Evolutionary conservation across 306 rosid species (phyloP), one percentile per base, ranked within the genome.

Genomic region (Cicer arietinum): DNA sequence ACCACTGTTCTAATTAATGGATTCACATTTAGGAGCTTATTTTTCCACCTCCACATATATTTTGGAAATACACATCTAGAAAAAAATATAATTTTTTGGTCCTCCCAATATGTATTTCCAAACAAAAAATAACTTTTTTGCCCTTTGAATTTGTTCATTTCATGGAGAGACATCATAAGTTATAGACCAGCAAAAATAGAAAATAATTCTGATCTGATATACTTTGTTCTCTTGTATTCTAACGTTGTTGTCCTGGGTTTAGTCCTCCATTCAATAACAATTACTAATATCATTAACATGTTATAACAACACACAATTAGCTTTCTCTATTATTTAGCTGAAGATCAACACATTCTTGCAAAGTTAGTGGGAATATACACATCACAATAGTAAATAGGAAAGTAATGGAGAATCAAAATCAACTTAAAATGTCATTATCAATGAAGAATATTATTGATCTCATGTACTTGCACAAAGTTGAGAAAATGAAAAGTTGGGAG

Each of bases 401-500:
- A 25, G 65, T 77, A 71, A 64, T 71, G 81, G 79, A 48, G 67
- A 77, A 66, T 67, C 71, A 58, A 72, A 56, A 59, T 77, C 61
- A 71, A 44, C 13, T 50, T 60, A 74, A 43, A 77, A 69, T 62
- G 75, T 69, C 76, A 22, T 69, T 0, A 74, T 81, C 83, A 81
- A 4, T 10, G 5, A 69, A 64, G 65, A 81, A 73, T 80, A 80
- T 18, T 84, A 48, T 18, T 17, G 56, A 77, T 70, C 74, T 84
- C 56, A 77, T 20, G 69, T 50, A 59, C 61, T 74, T 53, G 16
- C 63, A 41, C 59, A 73, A 68, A 77, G 80, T 67, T 76, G 70
- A 80, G 78, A 80, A 77, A 76, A 41, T 74, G 59, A 66, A 68
- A 77, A 77, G 81, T 81, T 69, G 53, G 78, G 75, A 77, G 80